Evolutionary conservation across 2,329 filamentous ascomycete genomes (phyloP).

Genomic region (Fusarium sp.): DNA sequence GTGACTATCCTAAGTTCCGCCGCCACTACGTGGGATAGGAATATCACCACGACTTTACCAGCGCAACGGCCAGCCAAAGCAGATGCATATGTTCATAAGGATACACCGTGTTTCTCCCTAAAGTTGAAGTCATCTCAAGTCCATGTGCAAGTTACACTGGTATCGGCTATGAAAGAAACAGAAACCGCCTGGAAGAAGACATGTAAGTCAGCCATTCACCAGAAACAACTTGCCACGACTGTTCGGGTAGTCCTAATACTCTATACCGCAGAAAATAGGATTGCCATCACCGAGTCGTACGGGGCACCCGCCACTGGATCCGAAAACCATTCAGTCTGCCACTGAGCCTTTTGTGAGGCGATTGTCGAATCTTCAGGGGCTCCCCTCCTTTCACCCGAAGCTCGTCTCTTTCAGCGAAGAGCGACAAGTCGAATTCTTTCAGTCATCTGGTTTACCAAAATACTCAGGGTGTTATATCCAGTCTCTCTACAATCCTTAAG

Average conservation of each 20-base stretch:
- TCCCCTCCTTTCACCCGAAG: not conserved
- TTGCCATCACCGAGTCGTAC: too few species aligned
- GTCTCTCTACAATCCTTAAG: not conserved
- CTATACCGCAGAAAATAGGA: not conserved
- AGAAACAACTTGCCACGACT: rapidly evolving
- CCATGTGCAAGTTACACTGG: too few species aligned
- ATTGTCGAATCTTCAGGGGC: not conserved
- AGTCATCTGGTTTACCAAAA: too few species aligned
- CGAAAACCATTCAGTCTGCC: too few species aligned
- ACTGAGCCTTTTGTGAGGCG: not conserved
- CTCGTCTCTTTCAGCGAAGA: too few species aligned
- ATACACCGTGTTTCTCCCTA: too few species aligned
- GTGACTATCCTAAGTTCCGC: too few species aligned
- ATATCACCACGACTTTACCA: too few species aligned
- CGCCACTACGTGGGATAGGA: not conserved
- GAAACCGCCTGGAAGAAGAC: rapidly evolving
- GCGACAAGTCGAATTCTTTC: not conserved
- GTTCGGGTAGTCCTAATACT: rapidly evolving
- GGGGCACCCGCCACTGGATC: too few species aligned
- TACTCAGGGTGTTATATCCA: not conserved
- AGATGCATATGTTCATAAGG: too few species aligned
- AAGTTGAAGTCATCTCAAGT: rapidly evolving
- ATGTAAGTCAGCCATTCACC: not conserved
- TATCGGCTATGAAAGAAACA: not conserved
- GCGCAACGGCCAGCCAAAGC: rapidly evolving